These are phyloP conservation scores for Brassica hybrid DNA, from an alignment of 441 rosid species.

Conservation along the genomic window DNA sequence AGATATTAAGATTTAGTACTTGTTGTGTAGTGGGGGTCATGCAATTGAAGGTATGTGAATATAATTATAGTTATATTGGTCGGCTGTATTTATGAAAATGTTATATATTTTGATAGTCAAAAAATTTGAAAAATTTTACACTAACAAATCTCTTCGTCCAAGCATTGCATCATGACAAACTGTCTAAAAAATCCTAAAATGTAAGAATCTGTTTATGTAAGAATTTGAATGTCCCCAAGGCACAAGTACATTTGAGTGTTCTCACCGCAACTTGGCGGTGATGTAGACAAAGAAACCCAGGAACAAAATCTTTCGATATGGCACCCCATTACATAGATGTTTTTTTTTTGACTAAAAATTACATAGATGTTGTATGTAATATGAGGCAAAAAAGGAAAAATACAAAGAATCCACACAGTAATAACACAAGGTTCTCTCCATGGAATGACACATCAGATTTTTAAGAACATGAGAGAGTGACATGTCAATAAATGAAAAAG, in stretches of 20 bases:
- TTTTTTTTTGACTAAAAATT: neutral
- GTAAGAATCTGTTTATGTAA: neutral
- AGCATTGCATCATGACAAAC: neutral
- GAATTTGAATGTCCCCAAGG: neutral
- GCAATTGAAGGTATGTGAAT: conserved; percentile 15
- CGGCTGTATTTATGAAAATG: neutral
- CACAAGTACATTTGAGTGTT: neutral
- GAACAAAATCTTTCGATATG: conserved; percentile 11
- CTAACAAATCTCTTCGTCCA: neutral
- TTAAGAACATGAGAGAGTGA: too few relatives aligned
- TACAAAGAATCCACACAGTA: conserved; percentile 11
- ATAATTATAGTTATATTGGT: neutral
- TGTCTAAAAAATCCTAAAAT: neutral
- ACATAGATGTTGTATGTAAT: neutral
- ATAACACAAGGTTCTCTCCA: too few relatives aligned
- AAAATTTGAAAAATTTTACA: neutral
- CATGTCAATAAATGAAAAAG: too few relatives aligned
- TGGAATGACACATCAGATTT: too few relatives aligned
- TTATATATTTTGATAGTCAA: neutral
- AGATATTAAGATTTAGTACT: conserved; percentile 14
- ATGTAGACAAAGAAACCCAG: conserved; percentile 13
- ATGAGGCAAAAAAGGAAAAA: neutral
- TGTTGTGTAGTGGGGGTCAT: conserved; percentile 37
- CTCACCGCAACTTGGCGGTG: neutral
- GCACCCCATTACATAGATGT: conserved; percentile 16